Conservation (phyloP, 1,284 basidiomycete species). For the Trichosporon sp. region DNA sequence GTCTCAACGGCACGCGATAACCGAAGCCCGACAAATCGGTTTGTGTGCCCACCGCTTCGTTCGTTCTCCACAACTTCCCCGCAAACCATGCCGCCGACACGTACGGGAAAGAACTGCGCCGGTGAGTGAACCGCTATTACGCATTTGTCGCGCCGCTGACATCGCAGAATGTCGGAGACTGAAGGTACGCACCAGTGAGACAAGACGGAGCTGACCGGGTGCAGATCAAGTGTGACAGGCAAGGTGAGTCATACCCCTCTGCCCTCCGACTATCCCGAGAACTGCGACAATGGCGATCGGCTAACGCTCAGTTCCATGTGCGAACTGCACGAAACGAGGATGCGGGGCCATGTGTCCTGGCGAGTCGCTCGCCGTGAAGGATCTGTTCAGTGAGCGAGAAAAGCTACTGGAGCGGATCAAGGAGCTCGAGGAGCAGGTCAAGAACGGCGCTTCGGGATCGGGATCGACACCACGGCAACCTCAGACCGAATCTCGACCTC, state of each 20-base stretch:
- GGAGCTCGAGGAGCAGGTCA: constrained; percentile 1
- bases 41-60: background rate
- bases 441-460: background rate
- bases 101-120: constrained; percentile 7
- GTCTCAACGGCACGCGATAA: background rate
- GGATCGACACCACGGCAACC: background rate
- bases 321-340: constrained; percentile 1
- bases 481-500: too few relatives aligned
- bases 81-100: background rate
- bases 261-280: too few relatives aligned
- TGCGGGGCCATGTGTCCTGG: constrained; percentile 7
- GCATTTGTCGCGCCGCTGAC: background rate
- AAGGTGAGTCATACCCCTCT: background rate
- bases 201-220: background rate
- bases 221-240: constrained; percentile 5
- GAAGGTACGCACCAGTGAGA: background rate
- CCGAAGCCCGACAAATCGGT: constrained; percentile 3
- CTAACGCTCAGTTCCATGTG: constrained; percentile 3
- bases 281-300: background rate
- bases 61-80: background rate
- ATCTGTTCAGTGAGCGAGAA: constrained; percentile 1
- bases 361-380: constrained; percentile 6
- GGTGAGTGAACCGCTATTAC: background rate
- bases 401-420: background rate
- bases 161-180: constrained; percentile 2